These are phyloP conservation scores for Clitopilus passeckerianus DNA, from an alignment of 768 basidiomycete species.

Conservation along the genomic window DNA sequence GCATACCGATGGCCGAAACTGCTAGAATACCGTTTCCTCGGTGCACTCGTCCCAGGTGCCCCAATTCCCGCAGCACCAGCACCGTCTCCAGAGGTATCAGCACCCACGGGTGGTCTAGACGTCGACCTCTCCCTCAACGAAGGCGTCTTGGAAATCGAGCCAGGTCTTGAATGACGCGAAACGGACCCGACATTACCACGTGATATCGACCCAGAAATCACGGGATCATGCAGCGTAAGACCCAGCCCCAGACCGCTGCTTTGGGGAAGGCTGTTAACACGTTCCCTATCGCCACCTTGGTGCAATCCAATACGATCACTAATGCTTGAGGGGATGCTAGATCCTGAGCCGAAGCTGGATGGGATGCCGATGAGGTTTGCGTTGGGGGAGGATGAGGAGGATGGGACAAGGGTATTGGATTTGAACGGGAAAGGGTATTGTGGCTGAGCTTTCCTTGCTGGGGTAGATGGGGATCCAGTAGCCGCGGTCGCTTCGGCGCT, in stretches of 20 bases:
- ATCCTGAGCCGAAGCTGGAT: conserved; percentile 2
- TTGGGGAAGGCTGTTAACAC: background rate
- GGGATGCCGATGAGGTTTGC: background rate
- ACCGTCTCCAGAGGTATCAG: background rate
- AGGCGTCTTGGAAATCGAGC: background rate
- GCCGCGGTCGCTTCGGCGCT: background rate
- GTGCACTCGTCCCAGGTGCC: background rate
- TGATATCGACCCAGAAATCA: background rate
- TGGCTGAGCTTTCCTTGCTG: background rate
- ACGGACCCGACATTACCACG: background rate
- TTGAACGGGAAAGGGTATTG: conserved; percentile 22
- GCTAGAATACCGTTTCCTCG: conserved; percentile 67
- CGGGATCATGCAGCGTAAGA: background rate
- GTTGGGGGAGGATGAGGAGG: conserved; percentile 7
- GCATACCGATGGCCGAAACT: conserved; percentile 73
- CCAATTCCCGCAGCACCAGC: background rate
- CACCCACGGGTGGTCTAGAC: background rate
- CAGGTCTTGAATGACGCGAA: background rate
- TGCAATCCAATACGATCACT: conserved; percentile 2
- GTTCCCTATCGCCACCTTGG: background rate
- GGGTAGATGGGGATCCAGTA: conserved; percentile 1
- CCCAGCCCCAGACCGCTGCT: conserved; percentile 2
- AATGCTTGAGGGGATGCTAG: conserved; percentile 6
- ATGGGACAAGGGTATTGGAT: conserved; percentile 19
- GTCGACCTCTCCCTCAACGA: background rate